Conservation (phyloP, 768 basidiomycete genomes). For the Cantharellus cinnabarinus region DNA sequence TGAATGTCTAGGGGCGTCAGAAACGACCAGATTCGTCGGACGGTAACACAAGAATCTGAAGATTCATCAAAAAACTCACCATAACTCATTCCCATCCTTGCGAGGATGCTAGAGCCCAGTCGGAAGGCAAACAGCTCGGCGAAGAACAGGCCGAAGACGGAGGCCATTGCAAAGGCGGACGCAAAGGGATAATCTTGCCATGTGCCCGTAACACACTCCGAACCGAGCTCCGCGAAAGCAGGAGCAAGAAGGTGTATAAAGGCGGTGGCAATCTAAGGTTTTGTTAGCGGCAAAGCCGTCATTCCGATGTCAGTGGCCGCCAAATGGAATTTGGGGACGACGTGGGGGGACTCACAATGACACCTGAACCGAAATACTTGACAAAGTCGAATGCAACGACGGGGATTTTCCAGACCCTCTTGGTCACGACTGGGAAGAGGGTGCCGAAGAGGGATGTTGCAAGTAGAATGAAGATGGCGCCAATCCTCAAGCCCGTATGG, state of each 20-base stretch:
- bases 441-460: conserved; percentile 37
- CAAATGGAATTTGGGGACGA: not conserved
- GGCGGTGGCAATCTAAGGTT: conserved; percentile 58
- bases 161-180: conserved; percentile 57
- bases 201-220: conserved; percentile 41
- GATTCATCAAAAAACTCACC: not conserved
- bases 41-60: not conserved
- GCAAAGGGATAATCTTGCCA: conserved; percentile 78
- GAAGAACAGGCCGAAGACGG: conserved; percentile 70
- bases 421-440: conserved; percentile 50
- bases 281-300: not conserved
- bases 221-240: conserved; percentile 47
- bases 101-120: conserved; percentile 57
- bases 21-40: conserved; percentile 5
- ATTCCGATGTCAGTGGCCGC: not conserved
- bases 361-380: conserved; percentile 81
- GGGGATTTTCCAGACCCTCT: conserved; percentile 16
- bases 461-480: conserved; percentile 55
- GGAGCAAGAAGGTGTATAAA: conserved; percentile 72
- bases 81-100: conserved; percentile 28
- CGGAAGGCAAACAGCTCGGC: conserved; percentile 75
- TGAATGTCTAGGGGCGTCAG: conserved; percentile 35
- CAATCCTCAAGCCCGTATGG: conserved; percentile 30
- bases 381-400: conserved; percentile 26
- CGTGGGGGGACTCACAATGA: conserved; percentile 35